These are phyloP conservation scores for Blastosporella zonata DNA, from an alignment of 1,284 basidiomycete genomes.

Conservation along the genomic window DNA sequence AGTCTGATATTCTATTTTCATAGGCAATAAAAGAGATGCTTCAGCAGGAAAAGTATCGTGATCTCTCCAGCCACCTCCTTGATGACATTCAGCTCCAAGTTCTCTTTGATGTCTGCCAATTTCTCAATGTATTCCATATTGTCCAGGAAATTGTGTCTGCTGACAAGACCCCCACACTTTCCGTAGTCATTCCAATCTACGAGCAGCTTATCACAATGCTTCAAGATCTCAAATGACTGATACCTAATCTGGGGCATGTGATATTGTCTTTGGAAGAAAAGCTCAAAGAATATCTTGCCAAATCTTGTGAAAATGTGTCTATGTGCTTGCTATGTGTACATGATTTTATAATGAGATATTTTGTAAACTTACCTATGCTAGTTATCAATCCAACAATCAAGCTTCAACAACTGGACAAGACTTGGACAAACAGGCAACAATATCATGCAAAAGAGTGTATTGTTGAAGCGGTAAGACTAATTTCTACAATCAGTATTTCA, in stretches of 20 bases:
- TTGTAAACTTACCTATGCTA: too few species aligned
- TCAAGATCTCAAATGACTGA: constrained; percentile 1
- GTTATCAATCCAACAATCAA: constrained; percentile 27
- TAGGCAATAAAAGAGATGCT: constrained; percentile 1
- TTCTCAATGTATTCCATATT: constrained; percentile 15
- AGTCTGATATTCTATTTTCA: not conserved
- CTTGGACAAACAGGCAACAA: constrained; percentile 18
- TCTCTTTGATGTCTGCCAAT: constrained; percentile 20
- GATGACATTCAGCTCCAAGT: constrained; percentile 8
- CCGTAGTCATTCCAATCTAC: constrained; percentile 21
- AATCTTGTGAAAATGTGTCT: constrained; percentile 26
- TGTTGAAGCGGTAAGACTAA: too few species aligned
- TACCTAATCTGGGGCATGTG: constrained; percentile 17
- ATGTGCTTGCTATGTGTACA: constrained; percentile 34
- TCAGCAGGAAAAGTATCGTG: not conserved
- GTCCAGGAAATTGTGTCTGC: constrained; percentile 22
- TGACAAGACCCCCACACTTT: constrained; percentile 23
- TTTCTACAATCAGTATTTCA: too few species aligned
- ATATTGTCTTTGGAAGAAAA: constrained; percentile 25
- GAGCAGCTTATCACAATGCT: constrained; percentile 17
- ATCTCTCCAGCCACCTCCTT: not conserved
- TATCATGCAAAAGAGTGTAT: constrained; percentile 8
- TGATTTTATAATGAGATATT: too few species aligned
- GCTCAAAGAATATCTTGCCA: constrained; percentile 29
- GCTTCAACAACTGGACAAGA: constrained; percentile 20